Evolutionary conservation across 345 rosid species (phyloP), one percentile per base, ranked within the genome.

Genomic region (Euphorbia tirucalli): DNA sequence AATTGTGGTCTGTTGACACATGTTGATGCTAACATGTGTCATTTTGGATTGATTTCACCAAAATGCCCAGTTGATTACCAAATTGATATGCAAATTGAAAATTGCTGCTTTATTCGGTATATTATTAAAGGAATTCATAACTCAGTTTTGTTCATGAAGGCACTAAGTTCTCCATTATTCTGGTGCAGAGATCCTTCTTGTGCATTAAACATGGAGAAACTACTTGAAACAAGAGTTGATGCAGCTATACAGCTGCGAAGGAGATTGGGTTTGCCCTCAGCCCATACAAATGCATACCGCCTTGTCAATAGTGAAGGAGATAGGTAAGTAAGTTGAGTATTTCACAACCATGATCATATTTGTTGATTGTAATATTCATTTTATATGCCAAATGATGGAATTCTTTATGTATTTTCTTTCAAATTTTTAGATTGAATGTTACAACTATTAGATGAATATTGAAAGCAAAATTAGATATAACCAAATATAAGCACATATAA

Each of bases 271-370:
- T 85, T 94, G 69, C 96, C 97, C 50, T 92, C 96, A 16, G 27
- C 80, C 25, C 74, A 41, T 62, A 94, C 97, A 31, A 87, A 89
- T 78, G 90, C 95, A 58, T 92, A 85, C 79, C 93, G 97, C 71
- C 92, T 94, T 66, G 85, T 90, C 37, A 92, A 89, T 66, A 88
- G 96, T 54, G 96, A 89, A 85, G 97, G 98, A 73, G 97, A 94
- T 81, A 88, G 97, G 97, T 90, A 50, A n/a, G 25, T 28, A 19
- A 65, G n/a, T n/a, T n/a, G n/a, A n/a, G 49, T 44, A 35, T 35
- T 35, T n/a, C n/a, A n/a, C n/a, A n/a, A n/a, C n/a, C n/a, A n/a
- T n/a, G n/a, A n/a, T n/a, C n/a, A n/a, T n/a, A n/a, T 35, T 35
- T 35, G 11, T 15, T 1, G 19, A 59, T 28, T 28, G 7, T 14